Evolutionary conservation across 2,329 filamentous ascomycete species (phyloP).

Genomic region (Scorias spongiosa): DNA sequence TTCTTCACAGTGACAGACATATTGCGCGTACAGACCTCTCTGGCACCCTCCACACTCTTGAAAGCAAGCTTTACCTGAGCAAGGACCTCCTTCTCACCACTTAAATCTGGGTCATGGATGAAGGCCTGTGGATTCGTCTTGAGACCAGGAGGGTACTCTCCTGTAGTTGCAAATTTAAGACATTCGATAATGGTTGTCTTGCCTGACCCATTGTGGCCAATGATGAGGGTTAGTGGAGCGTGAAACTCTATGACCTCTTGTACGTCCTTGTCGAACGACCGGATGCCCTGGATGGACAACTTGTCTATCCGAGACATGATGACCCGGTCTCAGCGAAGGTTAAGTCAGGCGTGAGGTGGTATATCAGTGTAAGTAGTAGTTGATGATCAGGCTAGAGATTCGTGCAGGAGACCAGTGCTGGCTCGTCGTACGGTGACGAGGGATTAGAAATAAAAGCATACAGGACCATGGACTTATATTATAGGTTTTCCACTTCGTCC

Average conservation of each 20-base stretch:
- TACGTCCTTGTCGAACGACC: constrained; percentile 67
- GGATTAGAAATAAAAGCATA: too few relatives aligned
- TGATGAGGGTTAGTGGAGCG: constrained; percentile 84
- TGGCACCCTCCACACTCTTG: constrained; percentile 58
- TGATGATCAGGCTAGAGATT: too few relatives aligned
- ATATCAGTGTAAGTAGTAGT: neutral
- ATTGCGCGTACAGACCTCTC: constrained; percentile 70
- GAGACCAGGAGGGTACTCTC: constrained; percentile 81
- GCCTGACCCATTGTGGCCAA: constrained; percentile 91
- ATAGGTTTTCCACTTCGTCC: too few relatives aligned
- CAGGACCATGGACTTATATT: too few relatives aligned
- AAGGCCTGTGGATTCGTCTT: constrained; percentile 77
- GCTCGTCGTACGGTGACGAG: too few relatives aligned
- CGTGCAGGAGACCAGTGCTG: too few relatives aligned
- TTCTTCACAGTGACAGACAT: constrained; percentile 81
- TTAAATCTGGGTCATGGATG: constrained; percentile 91
- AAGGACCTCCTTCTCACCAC: constrained; percentile 73
- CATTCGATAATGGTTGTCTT: constrained; percentile 99
- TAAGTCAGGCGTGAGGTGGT: neutral
- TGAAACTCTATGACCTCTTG: constrained; percentile 76
- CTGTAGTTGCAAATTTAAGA: constrained; percentile 94
- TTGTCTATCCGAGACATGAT: constrained; percentile 61
- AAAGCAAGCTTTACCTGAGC: constrained; percentile 89
- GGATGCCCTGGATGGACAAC: constrained; percentile 68
- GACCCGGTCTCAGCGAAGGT: neutral